A percentile compares a stretch with the other conserved stretches of the same genome.
phyloP scores from a whole-genome alignment of 768 basidiomycete genomes.

The Pisolithus albus region DNA sequence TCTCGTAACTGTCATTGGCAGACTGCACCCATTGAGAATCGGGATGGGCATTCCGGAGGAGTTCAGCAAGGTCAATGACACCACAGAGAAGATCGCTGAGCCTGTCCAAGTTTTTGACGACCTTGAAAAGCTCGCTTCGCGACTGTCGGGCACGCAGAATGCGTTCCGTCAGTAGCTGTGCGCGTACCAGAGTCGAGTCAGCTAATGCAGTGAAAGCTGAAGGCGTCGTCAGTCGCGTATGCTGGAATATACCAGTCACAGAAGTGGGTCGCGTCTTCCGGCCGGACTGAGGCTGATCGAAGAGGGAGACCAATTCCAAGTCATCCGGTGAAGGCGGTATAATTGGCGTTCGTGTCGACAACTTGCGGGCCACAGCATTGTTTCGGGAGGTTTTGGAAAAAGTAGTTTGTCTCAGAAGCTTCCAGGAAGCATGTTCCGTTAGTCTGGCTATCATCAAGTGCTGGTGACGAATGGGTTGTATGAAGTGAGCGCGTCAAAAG shows the following conservation, averaged over 20 bases:
- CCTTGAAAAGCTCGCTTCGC: slow-evolving; percentile 67
- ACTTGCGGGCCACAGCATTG: slow-evolving; percentile 16
- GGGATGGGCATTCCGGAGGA: slow-evolving; percentile 90
- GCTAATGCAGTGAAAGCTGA: slow-evolving; percentile 65
- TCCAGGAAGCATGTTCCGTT: slow-evolving; percentile 36
- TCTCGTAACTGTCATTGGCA: slow-evolving; percentile 84
- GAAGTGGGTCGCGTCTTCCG: slow-evolving; percentile 36
- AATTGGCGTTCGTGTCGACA: slow-evolving; percentile 35
- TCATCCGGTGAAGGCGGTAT: slow-evolving; percentile 64
- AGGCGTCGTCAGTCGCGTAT: slow-evolving; percentile 65
- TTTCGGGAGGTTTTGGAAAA: slow-evolving; percentile 35
- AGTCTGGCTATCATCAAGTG: slow-evolving; percentile 30
- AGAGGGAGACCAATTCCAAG: slow-evolving; percentile 56
- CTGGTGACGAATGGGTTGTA: neutral
- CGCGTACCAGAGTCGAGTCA: slow-evolving; percentile 72
- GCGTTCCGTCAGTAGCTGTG: slow-evolving; percentile 75
- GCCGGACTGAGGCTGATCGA: slow-evolving; percentile 53
- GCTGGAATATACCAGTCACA: slow-evolving; percentile 79
- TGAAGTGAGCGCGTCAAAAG: no score
- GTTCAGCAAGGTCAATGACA: slow-evolving; percentile 93
- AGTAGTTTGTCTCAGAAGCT: slow-evolving; percentile 28
- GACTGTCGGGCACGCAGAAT: slow-evolving; percentile 71
- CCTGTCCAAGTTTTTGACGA: slow-evolving; percentile 93
- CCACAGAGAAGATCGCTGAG: slow-evolving; percentile 94
- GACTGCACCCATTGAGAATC: slow-evolving; percentile 76